Base-by-base conservation (phyloP, 2,329 filamentous ascomycete genomes). In the Paraphaeosphaeria sporulosa region DNA sequence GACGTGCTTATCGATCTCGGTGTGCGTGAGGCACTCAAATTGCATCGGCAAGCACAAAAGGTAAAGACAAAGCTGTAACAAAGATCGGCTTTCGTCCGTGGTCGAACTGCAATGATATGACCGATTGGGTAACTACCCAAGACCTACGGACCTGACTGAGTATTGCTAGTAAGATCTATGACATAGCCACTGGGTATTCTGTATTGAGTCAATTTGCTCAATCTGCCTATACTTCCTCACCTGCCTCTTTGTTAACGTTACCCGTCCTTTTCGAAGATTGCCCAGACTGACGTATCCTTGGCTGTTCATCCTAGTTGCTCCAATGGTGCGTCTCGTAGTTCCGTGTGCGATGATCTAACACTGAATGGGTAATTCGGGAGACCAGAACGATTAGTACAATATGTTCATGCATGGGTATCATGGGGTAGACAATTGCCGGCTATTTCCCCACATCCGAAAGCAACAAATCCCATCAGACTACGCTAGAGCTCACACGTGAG, bases 1-100 rank as follows among this genome's bases (percentile, higher is more conserved):
- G 90, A 93, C 72, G 89, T 93, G 1, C 82, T 92, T 79, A 78
- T 91, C 12, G 90, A 92, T 76, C 78, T 92, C 43, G 87, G 87
- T 1, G 83, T 92, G 2, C 79, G 90, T 15, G 90, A 92, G 74
- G 76, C 92, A 59, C 87, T 90, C 40, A 91, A 92, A 90, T 50
- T 92, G 87, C 73, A 81, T 47, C 44, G 44, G 21, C 44, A 47
- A 17, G 19, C 25, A 27, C 21, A 47, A 47, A 47, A 86, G 69
- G 79, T 76, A 13, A n/a, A n/a, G n/a, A n/a, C n/a, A n/a, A 85
- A 87, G 77, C 25, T 27, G 25, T 27, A 27, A 27, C 6, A 27
- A 27, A 27, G 25, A 27, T 27, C 6, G 25, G 25, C 25, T 6
- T 3, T 27, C 3, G 25, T 27, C 6, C 25, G 25, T 38, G 34